Base-by-base conservation (phyloP, 2,329 filamentous ascomycete species). In the Cercospora zeae-maydis region DNA sequence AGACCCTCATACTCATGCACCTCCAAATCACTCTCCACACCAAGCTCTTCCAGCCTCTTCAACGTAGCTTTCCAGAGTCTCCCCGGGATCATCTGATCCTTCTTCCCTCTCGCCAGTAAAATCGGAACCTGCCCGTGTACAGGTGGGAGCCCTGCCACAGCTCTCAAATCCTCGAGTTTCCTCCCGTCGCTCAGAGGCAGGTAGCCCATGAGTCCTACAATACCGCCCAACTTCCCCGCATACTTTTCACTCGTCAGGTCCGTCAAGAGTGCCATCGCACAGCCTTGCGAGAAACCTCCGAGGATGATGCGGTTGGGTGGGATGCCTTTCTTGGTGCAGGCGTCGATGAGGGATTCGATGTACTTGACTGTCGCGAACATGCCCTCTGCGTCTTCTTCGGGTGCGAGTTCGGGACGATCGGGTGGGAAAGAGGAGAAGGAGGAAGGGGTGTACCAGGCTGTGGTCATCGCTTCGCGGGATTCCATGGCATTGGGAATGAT, bases 401-500 rank as follows among this genome's bases (percentile, higher is more conserved):
- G 64, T 21, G 66, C 67, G 24, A 67, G 59, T 47, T 69, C 77
- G 10, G 76, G 77, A 4, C 78, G 71, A 9, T 75, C 71, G 49
- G 75, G 76, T 58, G 76, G 78, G 21, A 65, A 65, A 42, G 77
- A 71, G 74, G 66, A 79, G 51, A 73, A 71, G 16, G 65, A 67
- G 13, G 75, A 78, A 1, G 77, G 81, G 19, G 72, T 74, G 71
- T 77, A 82, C 81, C 79, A 83, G 19, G 79, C 82, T 63, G 76
- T 79, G 24, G 77, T 72, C 61, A 62, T 58, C 8, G 79, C 74
- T 51, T 82, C 79, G 61, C 74, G 77, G 67, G 82, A 78, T 39
- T 80, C 75, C 45, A 76, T 73, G 2, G 82, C 81, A 59, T 81
- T 82, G 13, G 82, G 81, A 30, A 84, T 76, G 42, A 82, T 72